A percentile compares a stretch with the other conserved stretches of the same genome.
phyloP scores from a whole-genome alignment of 2,329 filamentous ascomycete species.

The Ophiostoma australiae region DNA sequence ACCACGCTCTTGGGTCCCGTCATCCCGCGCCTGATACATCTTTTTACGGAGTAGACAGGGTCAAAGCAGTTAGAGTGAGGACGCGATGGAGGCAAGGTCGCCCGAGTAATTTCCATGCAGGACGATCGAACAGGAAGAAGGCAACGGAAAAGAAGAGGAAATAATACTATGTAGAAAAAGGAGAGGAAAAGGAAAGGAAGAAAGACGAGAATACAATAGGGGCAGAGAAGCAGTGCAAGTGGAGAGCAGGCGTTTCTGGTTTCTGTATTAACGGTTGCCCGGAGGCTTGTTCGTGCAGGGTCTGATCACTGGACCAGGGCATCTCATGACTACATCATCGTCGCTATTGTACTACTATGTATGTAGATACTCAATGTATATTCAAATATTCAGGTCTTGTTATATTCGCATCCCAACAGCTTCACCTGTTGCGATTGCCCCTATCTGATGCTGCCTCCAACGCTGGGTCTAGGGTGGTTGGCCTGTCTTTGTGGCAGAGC shows the following conservation, averaged over 20 bases:
- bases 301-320: not conserved
- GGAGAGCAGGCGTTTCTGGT: not conserved
- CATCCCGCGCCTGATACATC: conserved; percentile 15
- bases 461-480: no score
- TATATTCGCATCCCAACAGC: no score
- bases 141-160: no score
- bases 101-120: conserved; percentile 10
- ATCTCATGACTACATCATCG: no score
- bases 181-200: no score
- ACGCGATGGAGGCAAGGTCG: not conserved
- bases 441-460: no score
- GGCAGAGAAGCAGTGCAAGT: not conserved
- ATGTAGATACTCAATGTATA: no score
- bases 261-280: not conserved
- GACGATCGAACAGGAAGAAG: not conserved
- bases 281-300: not conserved
- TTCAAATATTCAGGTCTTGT: no score
- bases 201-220: not conserved
- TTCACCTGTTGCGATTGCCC: no score
- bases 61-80: not conserved
- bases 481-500: no score
- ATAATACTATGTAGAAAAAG: no score
- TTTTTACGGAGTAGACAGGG: conserved; percentile 13
- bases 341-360: no score
- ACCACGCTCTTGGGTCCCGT: conserved; percentile 23